Base-by-base conservation (phyloP, 2,329 filamentous ascomycete genomes). In the Eutypa lata region DNA sequence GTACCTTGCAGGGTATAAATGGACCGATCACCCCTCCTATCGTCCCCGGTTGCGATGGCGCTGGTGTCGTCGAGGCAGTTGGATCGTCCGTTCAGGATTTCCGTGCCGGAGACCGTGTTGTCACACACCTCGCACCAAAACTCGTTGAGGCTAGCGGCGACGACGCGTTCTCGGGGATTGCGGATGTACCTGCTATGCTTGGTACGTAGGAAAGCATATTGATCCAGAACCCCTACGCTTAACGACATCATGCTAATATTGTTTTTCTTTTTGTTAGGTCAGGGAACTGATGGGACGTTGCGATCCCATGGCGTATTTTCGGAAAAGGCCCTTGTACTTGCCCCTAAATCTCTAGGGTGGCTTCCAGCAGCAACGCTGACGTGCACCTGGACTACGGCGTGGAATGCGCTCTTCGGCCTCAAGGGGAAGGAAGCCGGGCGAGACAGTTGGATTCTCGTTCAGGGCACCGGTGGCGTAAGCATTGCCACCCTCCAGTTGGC, bases 111-210 rank as follows among this genome's bases (percentile, higher is more conserved):
- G 76, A 80, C 65, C 75, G 76, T 48, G 77, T 81, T 50, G 68
- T 77, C 42, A 78, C 75, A 1, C 72, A 78, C 53, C 76, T 79
- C n/a, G 50, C 11, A 71, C 73, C 35, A 71, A 75, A 38, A 48
- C 70, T 71, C 3, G 56, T 82, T 2, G 79, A 85, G 53, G 84
- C 83, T 26, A 75, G 76, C 1, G 73, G 84, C 53, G 79, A 82
- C 54, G 84, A 76, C 40, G 74, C 55, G 81, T 80, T 10, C 75
- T 88, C 13, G 78, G 87, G 2, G 67, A 71, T 53, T 71, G 76
- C 48, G 83, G 84, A 79, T 35, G 86, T 82, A 65, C 73, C 80
- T 49, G 76, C 84, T 38, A 84, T 82, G 4, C 75, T 88, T 10
- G 26, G n/a, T n/a, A n/a, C n/a, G n/a, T n/a, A n/a, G n/a, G n/a